Evolutionary conservation across 2,329 filamentous ascomycete species (phyloP), one percentile per base, ranked within the genome.

Genomic region (Aspergillus hortae): DNA sequence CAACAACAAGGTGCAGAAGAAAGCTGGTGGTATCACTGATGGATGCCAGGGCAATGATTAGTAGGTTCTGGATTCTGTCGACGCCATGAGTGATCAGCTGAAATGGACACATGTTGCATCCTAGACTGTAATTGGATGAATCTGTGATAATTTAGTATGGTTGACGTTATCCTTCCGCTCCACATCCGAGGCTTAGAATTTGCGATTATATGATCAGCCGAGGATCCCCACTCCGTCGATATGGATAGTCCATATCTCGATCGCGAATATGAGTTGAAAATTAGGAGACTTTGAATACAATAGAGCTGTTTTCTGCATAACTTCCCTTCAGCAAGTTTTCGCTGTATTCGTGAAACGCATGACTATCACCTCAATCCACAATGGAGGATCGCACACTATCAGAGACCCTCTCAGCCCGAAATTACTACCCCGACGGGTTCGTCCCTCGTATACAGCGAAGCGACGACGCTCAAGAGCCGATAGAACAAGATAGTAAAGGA

Each of bases 181-280:
- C 7, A 38, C 15, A 38, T 38, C 35, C 15, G 35, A 38, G 35
- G 14, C 35, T 38, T 38, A 11, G 14, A n/a, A 6, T 42, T 19
- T 42, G 11, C 17, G 46, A 48, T 48, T 48, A 48, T 48, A 12
- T 21, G 46, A 48, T 43, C 46, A 48, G 38, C 46, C 46, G 46
- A 48, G 46, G 46, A 19, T 42, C 36, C 19, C 32, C 12, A 21
- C 27, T 9, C 4, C 6, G 6, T 14, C 15, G 11, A 48, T 30
- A 33, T 25, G 17, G 15, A 41, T 41, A 23, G 17, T 35, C 2
- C 23, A 23, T 23, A 6, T 23, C 6, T 27, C 46, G 19, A 6
- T 35, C 7, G 27, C 9, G 7, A 23, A 25, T 10, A 23, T 19
- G 15, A 6, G 6, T 40, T 1, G 32, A 47, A 12, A n/a, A 47